phyloP scores from a whole-genome alignment of 345 rosid species.

The Firmiana major region DNA sequence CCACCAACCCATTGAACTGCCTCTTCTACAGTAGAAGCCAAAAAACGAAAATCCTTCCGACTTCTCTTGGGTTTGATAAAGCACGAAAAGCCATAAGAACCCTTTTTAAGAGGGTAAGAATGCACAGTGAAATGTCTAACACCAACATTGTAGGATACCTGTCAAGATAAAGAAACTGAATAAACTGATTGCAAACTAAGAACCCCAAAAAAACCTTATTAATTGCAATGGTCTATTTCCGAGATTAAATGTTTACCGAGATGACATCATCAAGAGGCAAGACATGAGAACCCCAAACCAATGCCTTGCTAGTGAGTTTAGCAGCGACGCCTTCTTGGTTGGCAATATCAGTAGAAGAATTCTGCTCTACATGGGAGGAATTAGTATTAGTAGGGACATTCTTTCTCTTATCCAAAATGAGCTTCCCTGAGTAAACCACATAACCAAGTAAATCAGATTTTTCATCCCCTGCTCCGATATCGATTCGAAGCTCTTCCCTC shows the following conservation, averaged over 20 bases:
- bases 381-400: slow-evolving; percentile 26
- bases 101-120: slow-evolving; percentile 64
- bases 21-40: slow-evolving; percentile 73
- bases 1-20: slow-evolving; percentile 98
- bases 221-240: slow-evolving; percentile 1
- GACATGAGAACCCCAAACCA: slow-evolving; percentile 80
- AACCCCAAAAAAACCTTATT: slow-evolving; percentile 9
- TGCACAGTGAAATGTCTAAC: slow-evolving; percentile 88
- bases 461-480: slow-evolving; percentile 81
- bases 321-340: slow-evolving; percentile 58
- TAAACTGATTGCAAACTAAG: slow-evolving; percentile 1
- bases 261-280: slow-evolving; percentile 68
- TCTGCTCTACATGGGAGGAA: slow-evolving; percentile 34
- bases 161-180: slow-evolving; percentile 19
- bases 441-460: slow-evolving; percentile 82
- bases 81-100: slow-evolving; percentile 68
- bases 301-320: slow-evolving; percentile 78
- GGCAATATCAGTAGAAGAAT: slow-evolving; percentile 36
- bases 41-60: slow-evolving; percentile 74
- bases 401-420: slow-evolving; percentile 60
- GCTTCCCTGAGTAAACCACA: slow-evolving; percentile 72
- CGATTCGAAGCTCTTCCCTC: slow-evolving; percentile 61
- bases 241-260: slow-evolving; percentile 47
- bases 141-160: slow-evolving; percentile 84
- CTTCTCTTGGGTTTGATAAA: slow-evolving; percentile 74